These are phyloP conservation scores for Leccinellum luteum DNA, from an alignment of 768 basidiomycete species.

Conservation along the genomic window DNA sequence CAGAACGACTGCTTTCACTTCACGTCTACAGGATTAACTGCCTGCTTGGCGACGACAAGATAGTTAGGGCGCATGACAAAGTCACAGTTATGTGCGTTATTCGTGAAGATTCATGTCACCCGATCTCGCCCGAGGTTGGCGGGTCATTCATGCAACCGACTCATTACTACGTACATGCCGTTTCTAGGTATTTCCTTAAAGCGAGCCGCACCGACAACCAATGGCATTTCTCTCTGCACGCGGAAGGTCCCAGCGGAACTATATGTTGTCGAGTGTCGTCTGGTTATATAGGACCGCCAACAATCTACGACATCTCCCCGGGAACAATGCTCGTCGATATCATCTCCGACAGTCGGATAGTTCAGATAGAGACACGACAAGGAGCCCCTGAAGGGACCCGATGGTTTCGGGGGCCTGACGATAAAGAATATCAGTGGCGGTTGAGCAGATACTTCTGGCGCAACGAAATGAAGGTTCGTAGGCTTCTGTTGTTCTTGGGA, in stretches of 20 bases:
- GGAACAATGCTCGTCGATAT: constrained; percentile 16
- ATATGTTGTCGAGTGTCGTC: constrained; percentile 21
- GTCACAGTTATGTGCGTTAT: constrained; percentile 17
- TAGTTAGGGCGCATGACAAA: constrained; percentile 27
- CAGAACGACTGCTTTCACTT: constrained; percentile 13
- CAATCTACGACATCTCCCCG: constrained; percentile 1
- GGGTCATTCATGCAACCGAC: neutral
- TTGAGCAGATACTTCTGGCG: constrained; percentile 9
- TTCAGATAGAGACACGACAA: constrained; percentile 12
- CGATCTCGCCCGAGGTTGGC: neutral
- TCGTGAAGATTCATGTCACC: neutral
- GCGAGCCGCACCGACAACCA: constrained; percentile 12
- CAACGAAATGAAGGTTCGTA: constrained; percentile 24
- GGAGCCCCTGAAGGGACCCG: constrained; percentile 9
- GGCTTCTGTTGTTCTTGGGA: neutral
- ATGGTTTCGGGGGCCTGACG: constrained; percentile 26
- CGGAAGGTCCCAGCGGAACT: constrained; percentile 14
- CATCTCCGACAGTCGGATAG: constrained; percentile 4
- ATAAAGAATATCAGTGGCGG: constrained; percentile 23
- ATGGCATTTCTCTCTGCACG: constrained; percentile 22
- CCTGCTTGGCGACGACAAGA: constrained; percentile 23
- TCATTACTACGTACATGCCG: neutral
- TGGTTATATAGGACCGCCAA: constrained; percentile 19
- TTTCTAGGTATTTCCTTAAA: constrained; percentile 24
- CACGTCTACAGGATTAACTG: constrained; percentile 27